phyloP scores from a whole-genome alignment of 306 rosid genomes.

The Acacia acuminata region DNA sequence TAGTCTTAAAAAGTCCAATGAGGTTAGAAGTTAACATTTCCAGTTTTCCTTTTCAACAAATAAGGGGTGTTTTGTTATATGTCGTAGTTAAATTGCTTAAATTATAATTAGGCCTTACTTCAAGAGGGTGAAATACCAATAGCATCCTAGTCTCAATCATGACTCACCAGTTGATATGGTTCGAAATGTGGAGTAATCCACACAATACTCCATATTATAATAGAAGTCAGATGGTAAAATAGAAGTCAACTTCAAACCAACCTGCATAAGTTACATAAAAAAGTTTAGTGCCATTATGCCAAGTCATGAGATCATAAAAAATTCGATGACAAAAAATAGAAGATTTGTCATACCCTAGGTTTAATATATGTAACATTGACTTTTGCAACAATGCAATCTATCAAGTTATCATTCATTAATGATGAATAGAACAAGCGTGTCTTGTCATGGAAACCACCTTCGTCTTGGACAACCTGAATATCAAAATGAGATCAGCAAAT shows the following conservation, averaged over 20 bases:
- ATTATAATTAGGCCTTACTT: neutral
- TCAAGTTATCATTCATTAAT: constrained; percentile 80
- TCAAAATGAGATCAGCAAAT: constrained; percentile 26
- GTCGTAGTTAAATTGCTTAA: neutral
- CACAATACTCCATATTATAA: constrained; percentile 92
- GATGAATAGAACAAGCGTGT: constrained; percentile 90
- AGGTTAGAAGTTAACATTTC: neutral
- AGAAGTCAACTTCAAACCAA: constrained; percentile 54
- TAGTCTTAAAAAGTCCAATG: neutral
- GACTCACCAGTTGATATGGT: constrained; percentile 56
- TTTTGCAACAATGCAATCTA: constrained; percentile 80
- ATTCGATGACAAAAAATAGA: constrained; percentile 18
- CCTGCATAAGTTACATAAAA: constrained; percentile 48
- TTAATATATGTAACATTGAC: constrained; percentile 53
- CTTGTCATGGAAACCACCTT: constrained; percentile 79
- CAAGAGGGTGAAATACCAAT: neutral
- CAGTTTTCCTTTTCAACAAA: neutral
- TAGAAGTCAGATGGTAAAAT: constrained; percentile 58
- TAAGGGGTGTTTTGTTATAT: neutral
- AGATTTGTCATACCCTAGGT: constrained; percentile 64
- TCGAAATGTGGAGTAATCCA: constrained; percentile 88
- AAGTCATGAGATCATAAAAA: neutral
- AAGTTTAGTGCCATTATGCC: constrained; percentile 5
- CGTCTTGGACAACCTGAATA: constrained; percentile 70
- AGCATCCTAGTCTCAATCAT: constrained; percentile 25